These are phyloP conservation scores for Neoboletus magnificus DNA, from an alignment of 768 basidiomycete genomes.

Conservation along the genomic window DNA sequence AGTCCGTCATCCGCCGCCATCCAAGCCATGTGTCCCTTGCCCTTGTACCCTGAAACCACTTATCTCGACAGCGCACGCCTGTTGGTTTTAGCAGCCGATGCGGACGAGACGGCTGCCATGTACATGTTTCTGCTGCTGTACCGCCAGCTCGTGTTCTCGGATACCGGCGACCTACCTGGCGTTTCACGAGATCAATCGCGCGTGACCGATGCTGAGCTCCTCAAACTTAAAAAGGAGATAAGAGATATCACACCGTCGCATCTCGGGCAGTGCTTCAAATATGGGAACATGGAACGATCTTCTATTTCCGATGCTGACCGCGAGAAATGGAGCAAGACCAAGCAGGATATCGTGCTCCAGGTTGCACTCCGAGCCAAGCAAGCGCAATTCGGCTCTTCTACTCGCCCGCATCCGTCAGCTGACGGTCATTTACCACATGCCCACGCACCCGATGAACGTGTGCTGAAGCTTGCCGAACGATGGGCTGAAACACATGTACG, in stretches of 20 bases:
- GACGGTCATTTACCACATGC: slow-evolving; percentile 22
- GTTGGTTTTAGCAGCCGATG: slow-evolving; percentile 62
- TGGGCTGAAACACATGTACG: slow-evolving; percentile 73
- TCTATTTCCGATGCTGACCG: slow-evolving; percentile 36
- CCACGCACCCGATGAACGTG: slow-evolving; percentile 45
- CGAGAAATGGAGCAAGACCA: slow-evolving; percentile 52
- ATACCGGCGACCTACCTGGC: slow-evolving; percentile 32
- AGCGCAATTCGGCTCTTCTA: slow-evolving; percentile 28
- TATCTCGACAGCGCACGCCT: slow-evolving; percentile 78
- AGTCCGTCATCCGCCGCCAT: slow-evolving; percentile 32
- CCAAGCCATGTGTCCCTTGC: slow-evolving; percentile 33
- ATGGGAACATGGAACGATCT: slow-evolving; percentile 24
- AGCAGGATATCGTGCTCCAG: slow-evolving; percentile 71
- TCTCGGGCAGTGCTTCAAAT: slow-evolving; percentile 57
- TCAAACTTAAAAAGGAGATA: slow-evolving; percentile 69
- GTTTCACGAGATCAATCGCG: slow-evolving; percentile 33
- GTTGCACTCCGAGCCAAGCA: slow-evolving; percentile 67
- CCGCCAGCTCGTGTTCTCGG: slow-evolving; percentile 65
- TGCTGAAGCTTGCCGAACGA: slow-evolving; percentile 58
- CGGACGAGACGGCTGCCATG: slow-evolving; percentile 67
- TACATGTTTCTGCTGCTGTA: slow-evolving; percentile 82
- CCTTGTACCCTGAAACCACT: slow-evolving; percentile 69
- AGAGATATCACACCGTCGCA: slow-evolving; percentile 59
- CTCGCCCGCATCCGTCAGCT: slow-evolving; percentile 24
- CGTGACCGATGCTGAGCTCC: slow-evolving; percentile 51